A percentile compares a stretch with the other conserved stretches of the same genome.
These are phyloP conservation scores for Purpureocillium takamizusanense DNA, from an alignment of 2,329 filamentous ascomycete species.

Conservation along the genomic window DNA sequence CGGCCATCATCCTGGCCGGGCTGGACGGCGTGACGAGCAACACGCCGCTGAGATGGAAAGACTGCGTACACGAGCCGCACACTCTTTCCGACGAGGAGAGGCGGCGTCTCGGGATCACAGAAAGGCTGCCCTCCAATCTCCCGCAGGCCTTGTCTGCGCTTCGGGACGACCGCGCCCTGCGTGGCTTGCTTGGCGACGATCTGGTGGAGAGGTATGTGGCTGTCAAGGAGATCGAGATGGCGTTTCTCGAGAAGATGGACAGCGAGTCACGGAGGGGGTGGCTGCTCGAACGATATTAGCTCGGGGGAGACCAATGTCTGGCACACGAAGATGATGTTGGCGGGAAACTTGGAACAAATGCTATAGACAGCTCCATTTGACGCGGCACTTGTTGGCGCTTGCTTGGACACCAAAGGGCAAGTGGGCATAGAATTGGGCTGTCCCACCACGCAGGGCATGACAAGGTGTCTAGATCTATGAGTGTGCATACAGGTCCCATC, in stretches of 20 bases:
- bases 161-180: constrained; percentile 35
- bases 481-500: too few relatives aligned
- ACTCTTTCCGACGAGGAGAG: constrained; percentile 36
- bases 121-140: constrained; percentile 45
- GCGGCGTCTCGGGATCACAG: constrained; percentile 40
- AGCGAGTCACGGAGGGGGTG: constrained; percentile 41
- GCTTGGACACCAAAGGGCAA: too few relatives aligned
- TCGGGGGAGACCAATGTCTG: too few relatives aligned
- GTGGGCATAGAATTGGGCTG: too few relatives aligned
- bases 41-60: constrained; percentile 35
- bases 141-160: constrained; percentile 45
- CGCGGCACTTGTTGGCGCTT: too few relatives aligned
- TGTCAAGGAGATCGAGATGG: constrained; percentile 51
- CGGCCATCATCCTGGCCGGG: constrained; percentile 22
- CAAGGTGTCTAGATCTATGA: too few relatives aligned
- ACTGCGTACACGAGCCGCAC: constrained; percentile 48
- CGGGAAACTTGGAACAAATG: too few relatives aligned
- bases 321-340: too few relatives aligned
- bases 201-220: constrained; percentile 47
- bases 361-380: too few relatives aligned
- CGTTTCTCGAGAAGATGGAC: constrained; percentile 30
- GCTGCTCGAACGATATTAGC: constrained; percentile 54
- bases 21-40: constrained; percentile 14
- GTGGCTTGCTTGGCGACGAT: constrained; percentile 33
- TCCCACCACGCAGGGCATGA: too few relatives aligned